phyloP scores from a whole-genome alignment of 106 monocot genomes.

The Narthecium ossifragum region DNA sequence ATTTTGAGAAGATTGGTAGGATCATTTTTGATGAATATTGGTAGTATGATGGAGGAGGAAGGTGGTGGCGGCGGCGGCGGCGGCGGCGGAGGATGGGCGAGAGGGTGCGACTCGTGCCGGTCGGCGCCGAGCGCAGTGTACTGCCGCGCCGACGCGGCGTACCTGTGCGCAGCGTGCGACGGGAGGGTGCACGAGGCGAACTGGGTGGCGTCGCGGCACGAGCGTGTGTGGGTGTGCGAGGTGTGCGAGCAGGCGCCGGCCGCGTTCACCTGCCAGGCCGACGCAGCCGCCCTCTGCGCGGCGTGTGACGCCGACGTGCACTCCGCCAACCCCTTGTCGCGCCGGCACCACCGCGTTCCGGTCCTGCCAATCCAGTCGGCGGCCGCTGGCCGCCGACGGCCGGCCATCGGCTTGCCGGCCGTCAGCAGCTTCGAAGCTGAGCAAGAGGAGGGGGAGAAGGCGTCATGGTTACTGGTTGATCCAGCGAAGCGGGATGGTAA shows the following conservation, averaged over 20 bases:
- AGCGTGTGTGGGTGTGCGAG: constrained; percentile 30
- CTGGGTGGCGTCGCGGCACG: constrained; percentile 19
- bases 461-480: not conserved
- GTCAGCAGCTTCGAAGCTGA: too few relatives aligned
- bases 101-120: constrained; percentile 29
- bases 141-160: constrained; percentile 23
- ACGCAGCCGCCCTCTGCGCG: constrained; percentile 19
- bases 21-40: not conserved
- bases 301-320: constrained; percentile 24
- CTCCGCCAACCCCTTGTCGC: constrained; percentile 22
- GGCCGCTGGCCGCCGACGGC: too few relatives aligned
- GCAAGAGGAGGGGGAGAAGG: not conserved
- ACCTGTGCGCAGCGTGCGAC: constrained; percentile 32
- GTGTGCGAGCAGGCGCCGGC: constrained; percentile 28
- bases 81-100: constrained; percentile 15
- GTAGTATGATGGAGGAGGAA: not conserved
- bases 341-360: constrained; percentile 7
- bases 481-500: not conserved
- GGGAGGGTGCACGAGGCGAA: constrained; percentile 21
- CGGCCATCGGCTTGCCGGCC: too few relatives aligned
- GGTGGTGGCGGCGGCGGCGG: constrained; percentile 12
- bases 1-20: not conserved
- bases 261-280: constrained; percentile 21
- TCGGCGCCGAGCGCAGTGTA: constrained; percentile 4
- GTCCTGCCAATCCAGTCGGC: constrained; percentile 6